phyloP scores from a whole-genome alignment of 1,139 yeast genomes.

The Candida sp. region DNA sequence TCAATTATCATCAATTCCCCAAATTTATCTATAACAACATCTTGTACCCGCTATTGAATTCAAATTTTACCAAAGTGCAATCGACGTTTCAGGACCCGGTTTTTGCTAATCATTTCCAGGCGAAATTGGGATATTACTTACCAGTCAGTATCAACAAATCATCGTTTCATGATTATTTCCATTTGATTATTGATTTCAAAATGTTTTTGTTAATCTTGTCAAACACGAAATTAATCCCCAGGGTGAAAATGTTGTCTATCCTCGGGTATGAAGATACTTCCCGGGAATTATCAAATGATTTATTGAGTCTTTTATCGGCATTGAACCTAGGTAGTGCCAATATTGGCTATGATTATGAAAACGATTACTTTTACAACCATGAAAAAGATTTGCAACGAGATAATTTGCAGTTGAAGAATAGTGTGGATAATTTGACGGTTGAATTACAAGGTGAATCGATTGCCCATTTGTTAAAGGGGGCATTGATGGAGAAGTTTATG shows the following conservation, averaged over 20 bases:
- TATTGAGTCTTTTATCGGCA: conserved; percentile 20
- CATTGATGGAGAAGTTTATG: conserved; percentile 22
- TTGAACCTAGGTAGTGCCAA: conserved; percentile 27
- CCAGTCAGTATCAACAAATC: conserved; percentile 14
- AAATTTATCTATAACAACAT: conserved; percentile 14
- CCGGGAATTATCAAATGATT: conserved; percentile 9
- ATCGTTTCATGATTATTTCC: conserved; percentile 19
- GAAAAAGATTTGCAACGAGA: not conserved
- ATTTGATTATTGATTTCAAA: conserved; percentile 26
- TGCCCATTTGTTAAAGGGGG: conserved; percentile 24
- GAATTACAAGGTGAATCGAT: conserved; percentile 22
- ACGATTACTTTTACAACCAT: conserved; percentile 20
- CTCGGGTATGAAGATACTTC: conserved; percentile 21
- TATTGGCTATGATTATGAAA: conserved; percentile 21
- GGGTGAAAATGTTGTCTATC: conserved; percentile 17
- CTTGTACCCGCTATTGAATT: conserved; percentile 15
- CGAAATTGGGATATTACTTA: conserved; percentile 18
- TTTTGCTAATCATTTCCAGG: conserved; percentile 10
- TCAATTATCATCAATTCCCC: conserved; percentile 11
- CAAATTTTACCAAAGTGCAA: conserved; percentile 13
- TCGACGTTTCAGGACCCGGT: conserved; percentile 6
- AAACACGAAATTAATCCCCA: conserved; percentile 18
- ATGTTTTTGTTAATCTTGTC: conserved; percentile 25
- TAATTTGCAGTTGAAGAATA: conserved; percentile 9
- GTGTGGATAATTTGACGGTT: conserved; percentile 18